Evolutionary conservation across 2,329 filamentous ascomycete genomes (phyloP), one percentile per base, ranked within the genome.

Genomic region (Podosphaera aphanis): DNA sequence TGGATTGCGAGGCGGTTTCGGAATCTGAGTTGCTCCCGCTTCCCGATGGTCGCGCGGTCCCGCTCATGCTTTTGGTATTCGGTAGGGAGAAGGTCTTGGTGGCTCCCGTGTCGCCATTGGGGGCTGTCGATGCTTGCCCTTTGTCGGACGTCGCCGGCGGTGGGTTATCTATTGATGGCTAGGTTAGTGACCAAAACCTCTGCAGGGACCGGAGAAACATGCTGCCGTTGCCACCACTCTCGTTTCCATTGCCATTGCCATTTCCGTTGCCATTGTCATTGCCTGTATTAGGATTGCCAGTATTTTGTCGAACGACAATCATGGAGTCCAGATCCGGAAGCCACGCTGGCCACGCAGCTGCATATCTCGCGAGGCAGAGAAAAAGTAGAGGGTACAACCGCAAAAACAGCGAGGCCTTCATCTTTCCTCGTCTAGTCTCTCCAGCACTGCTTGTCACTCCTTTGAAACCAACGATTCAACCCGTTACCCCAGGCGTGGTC

Each of bases 291-390:
- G n/a, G 13, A 29, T 42, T 49, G 33, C 52, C 57, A 39, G 61
- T 59, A 50, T 69, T 62, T 50, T 70, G 65, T 42, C 55, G 49
- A 43, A 69, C 70, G 36, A 76, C 60, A 31, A 78, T 33, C 13
- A 33, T 56, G 13, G 66, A 56, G 50, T 74, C 67, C 31, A 66
- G 42, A 11, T 69, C 64, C 16, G 71, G 71, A 33, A 75, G 60
- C 66, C 68, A 74, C 50, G 71, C 75, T 47, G 66, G 71, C 46
- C 69, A 64, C n/a, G 66, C 65, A 20, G 52, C 50, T 41, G 53
- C 46, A 44, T 55, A 56, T 27, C 56, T 55, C 13, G 68, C 60
- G 45, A 74, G 59, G 27, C 72, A 66, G 38, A 76, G 62, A 52
- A 73, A 63, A 46, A 69, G 51, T 44, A 70, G 65, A 52, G 71